Evolutionary conservation across 2,329 filamentous ascomycete species (phyloP), one percentile per base, ranked within the genome.

Genomic region (Thielaviopsis cerberus): DNA sequence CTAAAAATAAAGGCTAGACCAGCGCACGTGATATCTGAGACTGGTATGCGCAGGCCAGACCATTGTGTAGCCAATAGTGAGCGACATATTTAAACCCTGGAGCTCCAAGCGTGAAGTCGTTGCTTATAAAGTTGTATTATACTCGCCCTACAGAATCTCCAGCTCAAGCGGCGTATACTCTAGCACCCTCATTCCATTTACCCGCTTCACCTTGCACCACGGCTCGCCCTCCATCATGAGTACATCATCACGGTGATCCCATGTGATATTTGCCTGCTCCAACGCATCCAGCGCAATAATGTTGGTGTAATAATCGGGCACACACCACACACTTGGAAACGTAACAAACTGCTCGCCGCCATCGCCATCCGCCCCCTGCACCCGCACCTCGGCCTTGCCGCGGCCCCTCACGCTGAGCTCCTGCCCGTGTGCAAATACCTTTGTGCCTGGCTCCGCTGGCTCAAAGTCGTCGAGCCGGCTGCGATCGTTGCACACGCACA

Each of bases 241-340:
- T 6, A 57, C 10, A 20, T 60, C 59, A n/a, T 60, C 56, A 17
- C 52, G 51, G 52, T 60, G 59, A 17, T 52, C 50, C 59, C 59
- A 60, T n/a, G 53, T 54, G 24, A 60, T 57, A 5, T 53, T 48
- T 26, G 53, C 48, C 10, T 51, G 27, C 48, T 60, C 59, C 22
- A 60, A 25, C 11, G 59, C 55, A 34, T 53, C 51, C 37, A 60
- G 17, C 20, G 59, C 52, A 52, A 60, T 55, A 20, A 60, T 34
- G 34, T 60, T 60, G 23, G 59, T 60, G 41, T 60, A 60, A 45
- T 60, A 60, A 4, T 48, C 52, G 6, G 59, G 59, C 17, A 60
- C 55, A 22, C 52, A 55, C 55, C 27, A 55, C 13, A 60, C 59
- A 26, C 58, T 55, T 2, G 59, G 55, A 51, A 60, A 60, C 4